A percentile compares a stretch with the other conserved stretches of the same genome.
Evolutionary conservation across 2,329 filamentous ascomycete species (phyloP).

Genomic region (Domatiomyces catenatus): DNA sequence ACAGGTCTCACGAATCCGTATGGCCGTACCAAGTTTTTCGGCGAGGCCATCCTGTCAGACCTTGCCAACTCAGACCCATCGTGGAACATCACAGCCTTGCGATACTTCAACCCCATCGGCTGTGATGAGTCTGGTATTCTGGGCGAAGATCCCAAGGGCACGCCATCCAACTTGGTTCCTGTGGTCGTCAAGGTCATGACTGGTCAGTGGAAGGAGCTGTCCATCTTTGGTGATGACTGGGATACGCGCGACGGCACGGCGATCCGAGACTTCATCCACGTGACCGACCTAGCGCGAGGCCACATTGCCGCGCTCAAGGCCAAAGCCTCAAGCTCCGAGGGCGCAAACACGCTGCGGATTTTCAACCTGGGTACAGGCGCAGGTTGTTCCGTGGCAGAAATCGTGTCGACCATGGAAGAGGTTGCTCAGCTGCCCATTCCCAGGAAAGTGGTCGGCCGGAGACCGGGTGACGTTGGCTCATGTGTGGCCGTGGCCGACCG

Average conservation of each 20-base stretch:
- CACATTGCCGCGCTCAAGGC: conserved; percentile 41
- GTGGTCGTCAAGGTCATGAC: conserved; percentile 48
- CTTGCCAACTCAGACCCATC: conserved; percentile 43
- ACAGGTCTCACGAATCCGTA: conserved; percentile 50
- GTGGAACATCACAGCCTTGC: conserved; percentile 47
- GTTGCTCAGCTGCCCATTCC: conserved; percentile 24
- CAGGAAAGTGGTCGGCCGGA: conserved; percentile 20
- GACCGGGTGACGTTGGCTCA: conserved; percentile 26
- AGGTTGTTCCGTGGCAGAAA: conserved; percentile 26
- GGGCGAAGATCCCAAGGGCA: conserved; percentile 47
- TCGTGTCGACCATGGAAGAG: conserved; percentile 25
- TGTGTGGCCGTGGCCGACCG: conserved; percentile 25
- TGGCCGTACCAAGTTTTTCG: conserved; percentile 52
- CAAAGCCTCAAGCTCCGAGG: conserved; percentile 16
- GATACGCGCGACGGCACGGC: conserved; percentile 50
- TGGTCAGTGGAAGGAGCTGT: conserved; percentile 37
- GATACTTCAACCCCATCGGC: conserved; percentile 55
- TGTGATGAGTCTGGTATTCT: conserved; percentile 49
- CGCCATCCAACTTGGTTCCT: conserved; percentile 49
- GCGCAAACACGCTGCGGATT: conserved; percentile 22
- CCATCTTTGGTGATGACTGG: conserved; percentile 51
- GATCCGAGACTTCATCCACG: conserved; percentile 53
- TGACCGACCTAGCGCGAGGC: conserved; percentile 46
- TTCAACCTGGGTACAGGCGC: conserved; percentile 28
- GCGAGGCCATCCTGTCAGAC: conserved; percentile 50